A percentile compares a stretch with the other conserved stretches of the same genome.
Evolutionary conservation across 2,329 filamentous ascomycete genomes (phyloP).

Genomic region (Phialophora tarda): DNA sequence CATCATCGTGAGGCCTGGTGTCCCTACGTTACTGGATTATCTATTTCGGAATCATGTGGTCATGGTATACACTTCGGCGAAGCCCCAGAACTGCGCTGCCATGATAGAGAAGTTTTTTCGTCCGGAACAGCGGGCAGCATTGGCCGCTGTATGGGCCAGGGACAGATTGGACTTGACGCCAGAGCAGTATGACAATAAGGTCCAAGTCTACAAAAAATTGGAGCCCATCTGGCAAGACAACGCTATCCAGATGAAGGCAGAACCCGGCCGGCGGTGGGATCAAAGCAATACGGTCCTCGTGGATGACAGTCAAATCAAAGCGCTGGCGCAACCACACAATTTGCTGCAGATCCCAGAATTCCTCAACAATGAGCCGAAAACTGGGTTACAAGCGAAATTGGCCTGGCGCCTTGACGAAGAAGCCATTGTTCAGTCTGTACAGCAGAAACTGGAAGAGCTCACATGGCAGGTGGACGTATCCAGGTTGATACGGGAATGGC

Average conservation of each 20-base stretch:
- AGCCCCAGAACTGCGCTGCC: constrained; percentile 69
- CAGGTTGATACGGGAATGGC: constrained; percentile 48
- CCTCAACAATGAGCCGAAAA: constrained; percentile 40
- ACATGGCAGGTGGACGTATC: constrained; percentile 57
- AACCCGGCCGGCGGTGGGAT: constrained; percentile 60
- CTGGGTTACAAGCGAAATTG: constrained; percentile 44
- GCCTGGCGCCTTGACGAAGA: constrained; percentile 50
- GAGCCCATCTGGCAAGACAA: constrained; percentile 69
- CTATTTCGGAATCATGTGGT: constrained; percentile 76
- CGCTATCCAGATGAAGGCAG: constrained; percentile 53
- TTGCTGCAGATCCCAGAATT: constrained; percentile 83
- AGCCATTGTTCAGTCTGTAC: constrained; percentile 56
- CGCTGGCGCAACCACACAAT: constrained; percentile 80
- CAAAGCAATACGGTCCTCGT: constrained; percentile 88
- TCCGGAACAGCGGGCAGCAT: constrained; percentile 56
- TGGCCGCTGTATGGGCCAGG: constrained; percentile 78
- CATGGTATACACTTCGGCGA: constrained; percentile 90
- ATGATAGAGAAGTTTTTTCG: constrained; percentile 71
- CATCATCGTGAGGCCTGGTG: constrained; percentile 71
- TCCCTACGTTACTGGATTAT: constrained; percentile 72
- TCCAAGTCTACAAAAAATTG: constrained; percentile 90
- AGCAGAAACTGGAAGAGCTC: constrained; percentile 59
- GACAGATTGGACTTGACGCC: constrained; percentile 72
- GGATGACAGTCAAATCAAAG: constrained; percentile 84
- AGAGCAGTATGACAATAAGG: constrained; percentile 69